Percentiles rank a stretch among this genome's conserved stretches.
Conservation (phyloP, 192 early-diverging fungal genomes). For the Endogone sp. region DNA sequence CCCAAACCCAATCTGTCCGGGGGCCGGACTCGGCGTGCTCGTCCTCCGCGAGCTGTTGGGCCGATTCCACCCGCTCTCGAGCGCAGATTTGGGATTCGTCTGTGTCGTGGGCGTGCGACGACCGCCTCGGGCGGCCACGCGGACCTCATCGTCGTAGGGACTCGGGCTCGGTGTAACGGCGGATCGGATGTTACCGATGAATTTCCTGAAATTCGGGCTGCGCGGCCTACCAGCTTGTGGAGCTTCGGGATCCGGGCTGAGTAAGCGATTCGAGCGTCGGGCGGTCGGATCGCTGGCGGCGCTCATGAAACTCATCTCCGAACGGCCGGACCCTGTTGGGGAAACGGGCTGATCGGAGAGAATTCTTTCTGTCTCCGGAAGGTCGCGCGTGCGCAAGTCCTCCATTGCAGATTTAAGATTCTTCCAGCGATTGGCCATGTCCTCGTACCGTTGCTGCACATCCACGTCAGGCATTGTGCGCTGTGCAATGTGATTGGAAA, state of each 20-base stretch:
- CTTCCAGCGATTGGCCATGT: conserved; percentile 49
- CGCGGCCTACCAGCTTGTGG: neutral
- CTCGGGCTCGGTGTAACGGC: neutral
- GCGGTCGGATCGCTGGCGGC: conserved; percentile 20
- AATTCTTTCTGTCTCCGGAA: conserved; percentile 25
- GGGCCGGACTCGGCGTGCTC: conserved; percentile 4
- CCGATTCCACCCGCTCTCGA: neutral
- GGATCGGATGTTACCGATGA: neutral
- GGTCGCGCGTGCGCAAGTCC: conserved; percentile 20
- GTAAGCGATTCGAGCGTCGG: conserved; percentile 15
- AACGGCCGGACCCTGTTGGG: conserved; percentile 26
- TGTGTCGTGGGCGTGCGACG: too few relatives aligned
- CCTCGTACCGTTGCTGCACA: conserved; percentile 38
- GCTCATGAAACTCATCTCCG: conserved; percentile 10
- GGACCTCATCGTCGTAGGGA: neutral
- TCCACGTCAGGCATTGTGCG: conserved; percentile 38
- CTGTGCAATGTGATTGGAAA: conserved; percentile 48
- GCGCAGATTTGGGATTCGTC: neutral
- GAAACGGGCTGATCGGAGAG: conserved; percentile 22
- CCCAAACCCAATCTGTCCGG: neutral
- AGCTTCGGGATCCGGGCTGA: conserved; percentile 20
- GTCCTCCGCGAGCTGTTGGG: neutral
- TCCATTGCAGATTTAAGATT: conserved; percentile 32
- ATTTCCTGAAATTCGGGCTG: neutral
- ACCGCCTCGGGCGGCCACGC: neutral